Conservation (phyloP, 257 asterid species). For the Petunia axillaris region DNA sequence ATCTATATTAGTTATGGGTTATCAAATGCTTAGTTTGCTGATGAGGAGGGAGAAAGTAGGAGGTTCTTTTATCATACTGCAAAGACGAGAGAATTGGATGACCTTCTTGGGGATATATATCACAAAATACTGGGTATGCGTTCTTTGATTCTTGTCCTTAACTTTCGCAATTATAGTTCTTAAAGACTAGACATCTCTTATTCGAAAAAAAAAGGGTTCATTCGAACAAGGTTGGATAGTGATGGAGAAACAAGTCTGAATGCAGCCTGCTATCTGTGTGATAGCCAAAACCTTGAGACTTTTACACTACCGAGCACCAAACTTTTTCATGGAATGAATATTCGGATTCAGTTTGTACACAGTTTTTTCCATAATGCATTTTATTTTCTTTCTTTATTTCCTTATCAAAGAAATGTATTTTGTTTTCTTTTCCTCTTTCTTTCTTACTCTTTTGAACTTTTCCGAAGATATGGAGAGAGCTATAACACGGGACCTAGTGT, state of each 20-base stretch:
- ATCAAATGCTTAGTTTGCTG: constrained; percentile 63
- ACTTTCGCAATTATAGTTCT: constrained; percentile 27
- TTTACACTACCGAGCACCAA: constrained; percentile 2
- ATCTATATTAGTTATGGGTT: constrained; percentile 36
- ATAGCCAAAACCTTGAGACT: constrained; percentile 13
- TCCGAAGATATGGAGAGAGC: constrained; percentile 96
- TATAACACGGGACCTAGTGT: constrained; percentile 81
- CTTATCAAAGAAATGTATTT: not conserved
- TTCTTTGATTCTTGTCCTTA: constrained; percentile 26
- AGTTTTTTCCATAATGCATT: not conserved
- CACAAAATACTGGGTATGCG: constrained; percentile 87
- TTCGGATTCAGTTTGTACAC: not conserved
- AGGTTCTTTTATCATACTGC: constrained; percentile 84
- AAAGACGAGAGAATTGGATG: constrained; percentile 89
- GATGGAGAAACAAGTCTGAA: not conserved
- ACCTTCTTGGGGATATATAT: constrained; percentile 91
- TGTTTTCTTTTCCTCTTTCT: constrained; percentile 19
- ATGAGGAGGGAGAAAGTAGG: constrained; percentile 79
- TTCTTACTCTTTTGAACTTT: constrained; percentile 21
- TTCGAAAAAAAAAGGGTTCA: not conserved
- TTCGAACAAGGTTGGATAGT: constrained; percentile 1
- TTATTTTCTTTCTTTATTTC: constrained; percentile 13
- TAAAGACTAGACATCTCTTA: constrained; percentile 23
- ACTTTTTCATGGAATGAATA: not conserved
- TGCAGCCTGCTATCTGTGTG: constrained; percentile 15